Evolutionary conservation across 1,284 basidiomycete genomes (phyloP).

Genomic region (Rhodotorula glutinis): DNA sequence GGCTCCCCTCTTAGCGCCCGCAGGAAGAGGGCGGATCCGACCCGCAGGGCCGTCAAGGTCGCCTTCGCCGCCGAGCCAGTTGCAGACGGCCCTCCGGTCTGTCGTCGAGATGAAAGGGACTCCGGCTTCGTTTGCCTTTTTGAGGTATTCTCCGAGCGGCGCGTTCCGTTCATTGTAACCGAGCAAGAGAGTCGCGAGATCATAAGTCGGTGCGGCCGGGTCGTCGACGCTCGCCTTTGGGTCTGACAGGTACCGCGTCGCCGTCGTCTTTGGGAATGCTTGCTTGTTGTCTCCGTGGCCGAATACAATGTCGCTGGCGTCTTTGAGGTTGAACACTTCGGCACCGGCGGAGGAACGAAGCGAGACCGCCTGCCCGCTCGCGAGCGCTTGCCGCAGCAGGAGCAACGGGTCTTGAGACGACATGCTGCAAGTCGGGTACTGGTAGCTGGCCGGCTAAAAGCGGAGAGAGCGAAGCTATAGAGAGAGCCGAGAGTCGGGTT

Average conservation of each 20-base stretch:
- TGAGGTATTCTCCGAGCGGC: constrained; percentile 77
- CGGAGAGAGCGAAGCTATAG: neutral
- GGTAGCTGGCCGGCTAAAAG: neutral
- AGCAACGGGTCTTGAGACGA: constrained; percentile 30
- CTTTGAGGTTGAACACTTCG: constrained; percentile 14
- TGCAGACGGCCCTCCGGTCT: constrained; percentile 74
- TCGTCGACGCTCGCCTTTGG: constrained; percentile 49
- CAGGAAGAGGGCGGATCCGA: constrained; percentile 9
- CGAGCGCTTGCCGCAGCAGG: constrained; percentile 37
- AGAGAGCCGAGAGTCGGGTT: neutral
- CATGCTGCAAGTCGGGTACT: neutral
- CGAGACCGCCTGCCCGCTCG: constrained; percentile 26
- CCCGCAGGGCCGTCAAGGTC: constrained; percentile 26
- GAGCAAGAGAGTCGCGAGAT: constrained; percentile 73
- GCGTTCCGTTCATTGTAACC: constrained; percentile 72
- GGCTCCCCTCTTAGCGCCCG: constrained; percentile 3
- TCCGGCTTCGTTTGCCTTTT: constrained; percentile 69
- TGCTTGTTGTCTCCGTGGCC: constrained; percentile 7
- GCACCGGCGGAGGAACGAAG: constrained; percentile 10
- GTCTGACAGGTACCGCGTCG: constrained; percentile 64
- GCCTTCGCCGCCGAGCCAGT: constrained; percentile 72
- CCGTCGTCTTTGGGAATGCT: constrained; percentile 62
- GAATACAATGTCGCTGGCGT: constrained; percentile 13
- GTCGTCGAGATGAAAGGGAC: constrained; percentile 75
- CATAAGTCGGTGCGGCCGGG: constrained; percentile 56